These are phyloP conservation scores for Cercophora sp. DNA, from an alignment of 495 filamentous ascomycete genomes.

Conservation along the genomic window DNA sequence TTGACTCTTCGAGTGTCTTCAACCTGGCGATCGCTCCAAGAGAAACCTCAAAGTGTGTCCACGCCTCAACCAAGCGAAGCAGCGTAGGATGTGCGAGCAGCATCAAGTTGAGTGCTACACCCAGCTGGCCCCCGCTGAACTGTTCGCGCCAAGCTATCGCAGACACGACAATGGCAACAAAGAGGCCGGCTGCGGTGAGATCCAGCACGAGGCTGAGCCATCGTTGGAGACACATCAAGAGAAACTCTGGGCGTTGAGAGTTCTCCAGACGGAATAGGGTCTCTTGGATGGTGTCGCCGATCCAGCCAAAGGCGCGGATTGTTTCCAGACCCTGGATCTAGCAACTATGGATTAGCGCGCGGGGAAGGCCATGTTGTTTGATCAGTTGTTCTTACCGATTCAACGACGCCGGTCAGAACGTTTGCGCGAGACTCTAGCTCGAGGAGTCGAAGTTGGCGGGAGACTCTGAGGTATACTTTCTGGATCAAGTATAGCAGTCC, in stretches of 20 bases:
- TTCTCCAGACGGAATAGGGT: slow-evolving; percentile 26
- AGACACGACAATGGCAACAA: slow-evolving; percentile 40
- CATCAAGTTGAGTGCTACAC: slow-evolving; percentile 28
- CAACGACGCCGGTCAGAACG: slow-evolving; percentile 56
- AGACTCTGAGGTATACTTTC: slow-evolving; percentile 60
- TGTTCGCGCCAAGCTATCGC: slow-evolving; percentile 26
- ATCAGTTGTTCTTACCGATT: too few relatives aligned
- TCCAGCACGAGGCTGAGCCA: slow-evolving; percentile 46
- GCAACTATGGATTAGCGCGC: too few relatives aligned
- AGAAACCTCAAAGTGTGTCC: slow-evolving; percentile 49
- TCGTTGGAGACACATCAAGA: slow-evolving; percentile 40
- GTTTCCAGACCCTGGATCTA: slow-evolving; percentile 38
- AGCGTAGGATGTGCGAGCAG: slow-evolving; percentile 31
- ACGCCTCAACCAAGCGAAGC: slow-evolving; percentile 32
- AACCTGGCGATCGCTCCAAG: slow-evolving; percentile 50
- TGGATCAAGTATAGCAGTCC: slow-evolving; percentile 55
- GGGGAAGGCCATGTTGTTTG: too few relatives aligned
- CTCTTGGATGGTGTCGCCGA: slow-evolving; percentile 14
- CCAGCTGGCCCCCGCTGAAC: slow-evolving; percentile 29
- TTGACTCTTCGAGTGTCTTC: slow-evolving; percentile 32
- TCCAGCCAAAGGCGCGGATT: slow-evolving; percentile 48
- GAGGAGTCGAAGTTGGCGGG: slow-evolving; percentile 59
- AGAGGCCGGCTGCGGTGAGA: slow-evolving; percentile 35
- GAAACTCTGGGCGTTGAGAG: slow-evolving; percentile 40
- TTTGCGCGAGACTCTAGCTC: slow-evolving; percentile 61